Percentiles rank a stretch among this genome's conserved stretches.
phyloP scores from a whole-genome alignment of 2,329 filamentous ascomycete species.

The Paecilomyces formosus region DNA sequence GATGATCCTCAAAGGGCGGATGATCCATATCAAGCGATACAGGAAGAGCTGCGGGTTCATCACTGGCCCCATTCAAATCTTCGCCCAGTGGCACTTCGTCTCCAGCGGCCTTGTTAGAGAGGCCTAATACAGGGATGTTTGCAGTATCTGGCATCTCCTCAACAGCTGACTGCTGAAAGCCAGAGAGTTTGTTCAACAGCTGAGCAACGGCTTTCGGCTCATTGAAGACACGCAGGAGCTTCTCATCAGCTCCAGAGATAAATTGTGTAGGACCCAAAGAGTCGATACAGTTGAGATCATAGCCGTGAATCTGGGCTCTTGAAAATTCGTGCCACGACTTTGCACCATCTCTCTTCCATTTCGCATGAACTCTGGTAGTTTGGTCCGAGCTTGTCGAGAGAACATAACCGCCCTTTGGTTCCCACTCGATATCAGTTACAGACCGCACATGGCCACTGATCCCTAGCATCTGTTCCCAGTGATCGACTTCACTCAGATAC shows the following conservation, averaged over 20 bases:
- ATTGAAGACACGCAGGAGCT: conserved; percentile 91
- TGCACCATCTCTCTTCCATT: conserved; percentile 55
- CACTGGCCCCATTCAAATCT: conserved; percentile 17
- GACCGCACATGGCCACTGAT: conserved; percentile 78
- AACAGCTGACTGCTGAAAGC: conserved; percentile 40
- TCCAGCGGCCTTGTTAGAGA: conserved; percentile 87
- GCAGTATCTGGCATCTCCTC: conserved; percentile 70
- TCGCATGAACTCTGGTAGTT: conserved; percentile 78
- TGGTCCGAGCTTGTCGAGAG: conserved; percentile 88
- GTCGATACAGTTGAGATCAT: conserved; percentile 92
- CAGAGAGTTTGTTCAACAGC: conserved; percentile 62
- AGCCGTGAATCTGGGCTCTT: conserved; percentile 93
- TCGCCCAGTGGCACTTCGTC: conserved; percentile 31
- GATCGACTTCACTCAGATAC: conserved; percentile 51
- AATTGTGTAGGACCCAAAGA: conserved; percentile 67
- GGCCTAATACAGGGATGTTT: conserved; percentile 86
- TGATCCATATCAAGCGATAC: conserved; percentile 52
- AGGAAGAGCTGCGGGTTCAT: conserved; percentile 13
- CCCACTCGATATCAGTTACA: conserved; percentile 78
- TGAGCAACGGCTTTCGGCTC: conserved; percentile 76
- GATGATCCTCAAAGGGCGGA: conserved; percentile 81
- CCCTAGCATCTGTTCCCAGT: conserved; percentile 70
- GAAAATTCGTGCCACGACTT: conserved; percentile 91
- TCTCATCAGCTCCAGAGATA: conserved; percentile 93
- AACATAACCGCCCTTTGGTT: conserved; percentile 71